Percentiles rank a stretch among this genome's conserved stretches.
phyloP scores from a whole-genome alignment of 345 rosid genomes.

The Eucalyptus caleyi region DNA sequence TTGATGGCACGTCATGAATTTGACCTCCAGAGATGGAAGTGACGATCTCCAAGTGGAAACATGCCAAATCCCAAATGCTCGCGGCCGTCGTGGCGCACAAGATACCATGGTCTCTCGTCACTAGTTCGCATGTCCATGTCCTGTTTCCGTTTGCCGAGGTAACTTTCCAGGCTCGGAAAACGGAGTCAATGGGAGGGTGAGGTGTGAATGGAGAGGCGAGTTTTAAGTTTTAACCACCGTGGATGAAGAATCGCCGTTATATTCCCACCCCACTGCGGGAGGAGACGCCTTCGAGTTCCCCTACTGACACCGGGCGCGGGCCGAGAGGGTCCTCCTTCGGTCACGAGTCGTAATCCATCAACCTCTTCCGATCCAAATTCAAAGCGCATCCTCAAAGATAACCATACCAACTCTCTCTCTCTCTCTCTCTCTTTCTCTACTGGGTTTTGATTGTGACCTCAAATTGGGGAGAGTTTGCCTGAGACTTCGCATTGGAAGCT shows the following conservation, averaged over 20 bases:
- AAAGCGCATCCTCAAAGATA: background rate
- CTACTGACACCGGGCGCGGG: background rate
- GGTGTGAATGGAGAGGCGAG: background rate
- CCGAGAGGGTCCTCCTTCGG: constrained; percentile 8
- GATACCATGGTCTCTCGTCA: background rate
- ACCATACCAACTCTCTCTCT: background rate
- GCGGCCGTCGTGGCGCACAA: background rate
- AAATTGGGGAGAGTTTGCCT: background rate
- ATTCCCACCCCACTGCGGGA: background rate
- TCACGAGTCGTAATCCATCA: constrained; percentile 25
- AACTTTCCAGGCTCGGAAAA: background rate
- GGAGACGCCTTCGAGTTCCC: background rate
- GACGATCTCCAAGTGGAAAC: background rate
- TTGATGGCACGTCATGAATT: background rate
- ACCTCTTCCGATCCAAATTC: background rate
- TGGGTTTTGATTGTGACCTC: background rate
- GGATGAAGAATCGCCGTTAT: background rate
- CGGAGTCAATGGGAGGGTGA: background rate
- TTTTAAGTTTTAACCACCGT: background rate
- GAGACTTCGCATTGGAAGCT: background rate
- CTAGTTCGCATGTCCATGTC: background rate
- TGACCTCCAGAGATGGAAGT: background rate
- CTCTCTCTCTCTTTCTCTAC: background rate
- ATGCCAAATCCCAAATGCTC: background rate
- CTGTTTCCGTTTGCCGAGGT: background rate